These are phyloP conservation scores for Xylariales sp. DNA, from an alignment of 2,329 filamentous ascomycete species.

Conservation along the genomic window DNA sequence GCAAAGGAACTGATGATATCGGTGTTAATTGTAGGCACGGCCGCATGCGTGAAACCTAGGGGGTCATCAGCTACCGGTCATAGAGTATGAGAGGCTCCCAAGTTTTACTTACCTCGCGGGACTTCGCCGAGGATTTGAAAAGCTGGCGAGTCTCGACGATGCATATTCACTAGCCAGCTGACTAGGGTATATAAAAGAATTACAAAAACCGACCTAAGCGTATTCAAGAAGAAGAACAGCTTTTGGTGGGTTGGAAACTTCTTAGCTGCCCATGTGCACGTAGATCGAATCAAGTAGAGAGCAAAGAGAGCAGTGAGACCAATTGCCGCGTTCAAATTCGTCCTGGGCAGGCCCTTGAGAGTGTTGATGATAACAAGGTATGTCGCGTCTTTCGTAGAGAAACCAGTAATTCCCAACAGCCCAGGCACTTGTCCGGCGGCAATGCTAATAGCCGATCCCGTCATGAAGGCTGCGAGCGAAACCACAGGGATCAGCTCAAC, in stretches of 20 bases:
- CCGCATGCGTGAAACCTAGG: slow-evolving; percentile 81
- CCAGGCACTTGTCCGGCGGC: slow-evolving; percentile 83
- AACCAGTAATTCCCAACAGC: slow-evolving; percentile 81
- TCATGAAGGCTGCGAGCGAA: slow-evolving; percentile 96
- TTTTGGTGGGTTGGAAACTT: slow-evolving; percentile 77
- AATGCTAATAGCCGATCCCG: slow-evolving; percentile 92
- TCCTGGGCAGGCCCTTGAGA: slow-evolving; percentile 74
- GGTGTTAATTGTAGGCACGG: slow-evolving; percentile 74
- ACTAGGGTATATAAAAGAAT: slow-evolving; percentile 93
- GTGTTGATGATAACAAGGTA: slow-evolving; percentile 88
- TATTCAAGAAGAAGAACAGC: slow-evolving; percentile 89
- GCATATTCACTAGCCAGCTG: slow-evolving; percentile 84
- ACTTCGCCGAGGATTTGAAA: slow-evolving; percentile 82
- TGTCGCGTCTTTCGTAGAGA: slow-evolving; percentile 80
- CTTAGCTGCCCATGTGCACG: slow-evolving; percentile 74
- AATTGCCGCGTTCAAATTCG: slow-evolving; percentile 84
- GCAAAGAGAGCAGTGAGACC: slow-evolving; percentile 83
- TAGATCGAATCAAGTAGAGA: slow-evolving; percentile 79
- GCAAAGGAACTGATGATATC: slow-evolving; percentile 76
- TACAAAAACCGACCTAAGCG: slow-evolving; percentile 89
- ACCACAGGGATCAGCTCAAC: slow-evolving; percentile 93
- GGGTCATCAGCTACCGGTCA: slow-evolving; percentile 39
- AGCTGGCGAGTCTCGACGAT: slow-evolving; percentile 69
- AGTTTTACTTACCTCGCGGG: slow-evolving; percentile 71
- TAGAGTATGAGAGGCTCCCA: background rate